Conservation (phyloP, 73 alveolate species). For the Paramecium bursaria region DNA sequence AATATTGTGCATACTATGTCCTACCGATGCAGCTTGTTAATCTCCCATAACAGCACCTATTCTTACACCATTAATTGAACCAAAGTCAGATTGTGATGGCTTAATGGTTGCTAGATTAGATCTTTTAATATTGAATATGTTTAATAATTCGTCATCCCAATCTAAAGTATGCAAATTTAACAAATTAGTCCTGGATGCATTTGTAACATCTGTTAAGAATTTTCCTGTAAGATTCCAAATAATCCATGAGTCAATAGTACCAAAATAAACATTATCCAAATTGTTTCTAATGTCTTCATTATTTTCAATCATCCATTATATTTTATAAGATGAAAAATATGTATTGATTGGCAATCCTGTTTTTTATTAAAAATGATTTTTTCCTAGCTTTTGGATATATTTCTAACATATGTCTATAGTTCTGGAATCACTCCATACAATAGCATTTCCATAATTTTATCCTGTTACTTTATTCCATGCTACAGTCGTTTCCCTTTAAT, state of each 20-base stretch:
- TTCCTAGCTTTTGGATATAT: constrained; percentile 54
- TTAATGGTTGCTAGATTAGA: constrained; percentile 70
- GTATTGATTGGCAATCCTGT: constrained; percentile 86
- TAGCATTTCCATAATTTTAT: constrained; percentile 79
- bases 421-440: constrained; percentile 88
- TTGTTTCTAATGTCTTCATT: constrained; percentile 38
- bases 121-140: constrained; percentile 71
- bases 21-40: constrained; percentile 87
- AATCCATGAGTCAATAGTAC: constrained; percentile 89
- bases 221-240: constrained; percentile 66
- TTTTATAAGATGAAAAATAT: constrained; percentile 82
- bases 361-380: constrained; percentile 73
- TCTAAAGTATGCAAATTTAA: constrained; percentile 77
- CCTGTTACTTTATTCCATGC: constrained; percentile 85
- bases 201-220: constrained; percentile 81
- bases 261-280: constrained; percentile 74
- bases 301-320: constrained; percentile 81
- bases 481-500: constrained; percentile 87
- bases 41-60: constrained; percentile 86
- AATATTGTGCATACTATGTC: constrained; percentile 73
- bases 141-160: constrained; percentile 73
- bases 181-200: constrained; percentile 90
- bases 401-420: constrained; percentile 75
- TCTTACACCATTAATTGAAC: constrained; percentile 74
- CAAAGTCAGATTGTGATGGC: constrained; percentile 72